Evolutionary conservation across 2,329 filamentous ascomycete genomes (phyloP).

Genomic region (Aquanectria penicillioides): DNA sequence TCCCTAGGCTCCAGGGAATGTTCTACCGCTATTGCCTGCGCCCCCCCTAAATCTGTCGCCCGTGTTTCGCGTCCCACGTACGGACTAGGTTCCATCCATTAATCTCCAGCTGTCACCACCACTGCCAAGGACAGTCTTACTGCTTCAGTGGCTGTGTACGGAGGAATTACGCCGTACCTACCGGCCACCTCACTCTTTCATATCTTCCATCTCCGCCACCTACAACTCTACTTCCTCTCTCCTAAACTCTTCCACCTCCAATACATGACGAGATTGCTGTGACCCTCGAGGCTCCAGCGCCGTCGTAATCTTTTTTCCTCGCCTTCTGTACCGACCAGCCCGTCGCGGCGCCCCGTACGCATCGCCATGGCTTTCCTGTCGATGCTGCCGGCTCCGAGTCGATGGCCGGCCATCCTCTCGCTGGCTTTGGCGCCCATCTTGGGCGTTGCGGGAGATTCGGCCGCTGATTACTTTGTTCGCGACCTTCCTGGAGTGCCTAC

Average conservation of each 20-base stretch:
- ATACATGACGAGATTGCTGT: conserved; percentile 18
- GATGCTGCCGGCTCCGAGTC: conserved; percentile 37
- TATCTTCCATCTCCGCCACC: conserved; percentile 10
- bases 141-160: conserved; percentile 2
- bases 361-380: conserved; percentile 40
- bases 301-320: conserved; percentile 12
- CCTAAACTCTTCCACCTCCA: neutral
- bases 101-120: conserved; percentile 4
- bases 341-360: conserved; percentile 29
- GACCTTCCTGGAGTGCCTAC: conserved; percentile 85
- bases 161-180: conserved; percentile 7
- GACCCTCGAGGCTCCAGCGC: conserved; percentile 15
- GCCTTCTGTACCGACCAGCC: conserved; percentile 19
- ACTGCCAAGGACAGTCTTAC: neutral
- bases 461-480: conserved; percentile 88
- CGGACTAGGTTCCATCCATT: no score
- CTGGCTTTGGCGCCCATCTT: conserved; percentile 56
- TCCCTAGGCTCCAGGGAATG: conserved; percentile 13
- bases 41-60: conserved; percentile 1
- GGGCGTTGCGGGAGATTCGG: conserved; percentile 43
- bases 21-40: neutral
- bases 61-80: conserved; percentile 12
- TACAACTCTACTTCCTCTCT: conserved; percentile 7
- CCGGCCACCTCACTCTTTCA: conserved; percentile 27
- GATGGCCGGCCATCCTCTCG: conserved; percentile 45